Base-by-base conservation (phyloP, 2,329 filamentous ascomycete genomes). In the Aspergillus spinulosporus region DNA sequence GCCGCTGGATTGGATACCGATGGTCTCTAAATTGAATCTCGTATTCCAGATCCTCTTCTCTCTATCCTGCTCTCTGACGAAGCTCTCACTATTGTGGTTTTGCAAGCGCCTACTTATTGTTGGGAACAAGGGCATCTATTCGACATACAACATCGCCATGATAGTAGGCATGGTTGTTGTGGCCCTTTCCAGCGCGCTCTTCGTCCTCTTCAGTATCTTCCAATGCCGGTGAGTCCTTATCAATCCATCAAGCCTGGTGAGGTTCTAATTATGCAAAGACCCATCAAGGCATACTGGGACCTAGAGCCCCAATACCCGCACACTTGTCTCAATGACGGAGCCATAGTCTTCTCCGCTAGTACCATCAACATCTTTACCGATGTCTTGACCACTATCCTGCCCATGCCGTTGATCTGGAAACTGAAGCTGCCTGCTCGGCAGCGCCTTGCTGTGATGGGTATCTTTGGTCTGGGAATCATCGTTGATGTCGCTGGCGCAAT, bases 351-450 rank as follows among this genome's bases (percentile, higher is more conserved):
- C 48, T 65, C 68, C 3, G 70, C 69, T 5, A 74, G 72, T 58
- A 60, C 72, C 12, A 63, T 73, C 62, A 75, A 75, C 52, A 70
- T 74, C 45, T 65, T 72, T 36, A 74, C 69, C 44, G 74, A 75
- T 47, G 62, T 75, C 32, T 49, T 72, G 5, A 62, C 64, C n/a
- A 72, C 73, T 3, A 54, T 69, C 5, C 52, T 76, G 7, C 74
- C 74, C 1, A 75, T 76, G 68, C 71, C 72, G 5, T 61, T 75
- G 42, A 72, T 76, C 48, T 76, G 72, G 74, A 71, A 67, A 9
- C 60, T 76, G 39, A 70, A 73, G 15, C 62, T 76, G 12, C 68
- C 71, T 6, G 56, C 63, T 34, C 68, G 68, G 5, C 72, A 75
- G 56, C 69, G 71, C 21, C 54, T 75, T 34, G 72, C 69, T 5